Base-by-base conservation (phyloP, 148 eudicot genomes). In the Beta vulgaris region DNA sequence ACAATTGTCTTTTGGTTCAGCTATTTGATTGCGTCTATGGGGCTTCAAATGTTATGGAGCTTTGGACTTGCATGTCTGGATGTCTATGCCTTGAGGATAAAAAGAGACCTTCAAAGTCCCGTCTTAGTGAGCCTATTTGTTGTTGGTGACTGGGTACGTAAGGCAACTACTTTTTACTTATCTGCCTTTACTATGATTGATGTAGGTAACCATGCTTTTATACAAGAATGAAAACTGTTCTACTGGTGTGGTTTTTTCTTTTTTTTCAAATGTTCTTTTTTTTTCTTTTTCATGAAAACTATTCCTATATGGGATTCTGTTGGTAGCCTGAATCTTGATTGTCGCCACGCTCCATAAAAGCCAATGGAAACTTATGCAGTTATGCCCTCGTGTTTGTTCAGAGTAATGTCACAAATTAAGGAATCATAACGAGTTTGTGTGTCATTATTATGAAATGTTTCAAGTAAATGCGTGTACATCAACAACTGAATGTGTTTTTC, bases 1-100 rank as follows among this genome's bases (percentile, higher is more conserved):
- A 73, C 31, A 3, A 23, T 18, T 40, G 46, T 13, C 26, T 70
- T 71, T 75, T 60, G 44, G 64, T 84, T 78, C 89, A 93, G 98
- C 88, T 93, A 90, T 82, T 82, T 93, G 81, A 86, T 91, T 78
- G 98, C 97, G 61, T 87, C 98, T 57, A 93, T 93, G 98, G 98
- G 97, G 43, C 91, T 93, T 71, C 93, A 91, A 82, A 84, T 90
- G 58, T 71, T 90, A 76, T 93, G 98, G 98, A 91, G 98, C 87
- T 91, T 91, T 76, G 89, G 89, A 60, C 98, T 91, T 76, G 95
- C 92, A 2, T 93, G 93, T 80, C 88, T 91, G 48, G 97, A 91
- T 82, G 78, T 90, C 76, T 87, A 90, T 79, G 98, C 97, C 43
- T 76, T 91, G 86, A 81, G 91, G 82, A 82, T 83, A 68, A 88